Base-by-base conservation (phyloP, 2,329 filamentous ascomycete genomes). In the Passalora sequoiae region DNA sequence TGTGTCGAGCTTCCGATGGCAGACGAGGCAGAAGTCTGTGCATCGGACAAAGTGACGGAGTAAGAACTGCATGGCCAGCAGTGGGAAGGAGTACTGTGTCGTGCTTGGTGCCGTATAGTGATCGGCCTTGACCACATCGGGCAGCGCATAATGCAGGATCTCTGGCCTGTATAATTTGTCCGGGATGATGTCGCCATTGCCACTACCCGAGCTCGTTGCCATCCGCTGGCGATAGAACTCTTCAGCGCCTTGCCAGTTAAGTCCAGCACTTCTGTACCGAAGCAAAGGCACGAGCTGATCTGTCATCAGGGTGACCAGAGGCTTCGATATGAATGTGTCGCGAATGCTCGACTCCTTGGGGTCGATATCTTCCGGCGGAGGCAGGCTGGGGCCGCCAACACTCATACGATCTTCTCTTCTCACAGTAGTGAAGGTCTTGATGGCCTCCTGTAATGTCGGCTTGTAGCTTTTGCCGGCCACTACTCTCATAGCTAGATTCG, bases 11-110 rank as follows among this genome's bases (percentile, higher is more conserved):
- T 75, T 82, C 53, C 77, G 76, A 63, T 94, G 86, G 58, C 89
- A 96, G 17, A 89, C 81, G 42, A 94, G 75, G 63, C 89, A 96
- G 63, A 91, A 94, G 41, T 92, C 81, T 0, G 86, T 88, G 61
- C 87, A 95, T 46, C 80, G 81, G 6, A 85, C 76, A 47, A 95
- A 80, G 56, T 89, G 85, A 1, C 83, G 80, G 19, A 94, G 69
- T 0, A 81, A 74, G 54, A 89, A 92, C 52, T 94, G 84, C 74
- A 87, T 86, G 1, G 71, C 72, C 2, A 78, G 62, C 3, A 81
- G 64, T 5, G 77, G 77, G 24, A 82, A 69, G 1, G 77, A 81
- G 33, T 64, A 55, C 1, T 57, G 33, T 3, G 37, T 35, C 6
- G 19, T 41, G 46, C 40, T 42, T 5, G 21, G 20, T 8, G 33